Base-by-base conservation (phyloP, 2,329 filamentous ascomycete genomes). In the Aureobasidium melanogenum region DNA sequence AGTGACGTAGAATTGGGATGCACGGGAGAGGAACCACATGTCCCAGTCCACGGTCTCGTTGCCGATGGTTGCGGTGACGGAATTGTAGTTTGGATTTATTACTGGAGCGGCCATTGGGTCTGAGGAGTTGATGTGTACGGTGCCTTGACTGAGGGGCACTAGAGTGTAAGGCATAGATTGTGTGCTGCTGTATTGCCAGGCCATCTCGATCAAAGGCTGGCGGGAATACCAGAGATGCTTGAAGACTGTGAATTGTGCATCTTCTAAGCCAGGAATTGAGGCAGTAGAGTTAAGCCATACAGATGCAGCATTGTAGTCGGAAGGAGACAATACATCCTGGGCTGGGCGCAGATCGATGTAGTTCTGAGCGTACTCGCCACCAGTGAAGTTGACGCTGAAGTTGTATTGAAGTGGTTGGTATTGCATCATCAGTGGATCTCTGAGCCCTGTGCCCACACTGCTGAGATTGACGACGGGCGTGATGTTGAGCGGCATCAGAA, bases 391-490 rank as follows among this genome's bases (percentile, higher is more conserved):
- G n/a, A 58, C 54, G 54, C 41, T 46, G 30, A 58, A 58, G 28
- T 58, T 58, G 41, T 43, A 58, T 26, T 58, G 54, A 7, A 58
- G 54, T 1, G 54, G 54, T 32, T 58, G 30, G n/a, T 58, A 58
- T 38, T 46, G 39, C 54, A 58, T 58, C 54, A 58, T 58, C 2
- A 58, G 17, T 28, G 54, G 76, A 46, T 80, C 78, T 65, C 80
- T 78, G 5, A 62, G 46, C 51, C 79, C 78, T 48, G 76, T 70
- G 5, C 72, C 72, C 5, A 75, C 70, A 6, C 58, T 62, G 0
- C 68, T 67, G 32, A 69, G 66, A 5, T 70, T 67, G 9, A 73
- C 69, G 15, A 72, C 43, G 2, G 68, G 62, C 0, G 69, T 60
- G 1, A 74, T 66, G 10, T 69, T 69, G n/a, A 65, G 66, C 28